Percentiles rank a stretch among this genome's conserved stretches.
These are phyloP conservation scores for Gossypium longicalyx DNA, from an alignment of 345 rosid species.

Conservation along the genomic window DNA sequence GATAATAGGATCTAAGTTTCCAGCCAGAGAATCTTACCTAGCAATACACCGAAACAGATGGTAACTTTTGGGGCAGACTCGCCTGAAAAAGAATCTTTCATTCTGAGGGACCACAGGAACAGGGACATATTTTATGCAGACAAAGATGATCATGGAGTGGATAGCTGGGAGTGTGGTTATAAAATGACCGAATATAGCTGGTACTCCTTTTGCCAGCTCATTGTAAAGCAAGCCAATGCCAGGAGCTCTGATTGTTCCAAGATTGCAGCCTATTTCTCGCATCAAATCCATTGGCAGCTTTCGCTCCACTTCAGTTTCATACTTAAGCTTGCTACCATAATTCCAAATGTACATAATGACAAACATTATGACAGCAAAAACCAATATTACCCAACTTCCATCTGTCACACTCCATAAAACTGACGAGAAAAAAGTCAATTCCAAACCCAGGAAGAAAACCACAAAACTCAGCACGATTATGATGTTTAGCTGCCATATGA, in stretches of 20 bases:
- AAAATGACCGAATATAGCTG: constrained; percentile 96
- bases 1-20: background rate
- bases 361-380: constrained; percentile 84
- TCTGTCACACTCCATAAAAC: constrained; percentile 71
- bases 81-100: constrained; percentile 93
- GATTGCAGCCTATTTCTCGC: constrained; percentile 87
- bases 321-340: constrained; percentile 95
- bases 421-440: constrained; percentile 79
- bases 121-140: constrained; percentile 91
- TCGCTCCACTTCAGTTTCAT: constrained; percentile 94
- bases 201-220: constrained; percentile 92
- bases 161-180: constrained; percentile 95
- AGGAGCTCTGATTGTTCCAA: constrained; percentile 97
- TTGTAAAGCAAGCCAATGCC: constrained; percentile 96
- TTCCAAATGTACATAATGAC: constrained; percentile 90
- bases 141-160: constrained; percentile 96
- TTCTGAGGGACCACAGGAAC: constrained; percentile 93
- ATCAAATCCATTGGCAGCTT: constrained; percentile 90
- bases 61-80: constrained; percentile 80
- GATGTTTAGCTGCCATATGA: constrained; percentile 97
- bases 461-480: constrained; percentile 60
- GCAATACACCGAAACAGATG: constrained; percentile 98
- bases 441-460: constrained; percentile 75
- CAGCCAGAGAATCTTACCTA: constrained; percentile 43
- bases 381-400: constrained; percentile 97